Evolutionary conservation across 1,284 basidiomycete species (phyloP), one percentile per base, ranked within the genome.

Genomic region (Abortiporus biennis): DNA sequence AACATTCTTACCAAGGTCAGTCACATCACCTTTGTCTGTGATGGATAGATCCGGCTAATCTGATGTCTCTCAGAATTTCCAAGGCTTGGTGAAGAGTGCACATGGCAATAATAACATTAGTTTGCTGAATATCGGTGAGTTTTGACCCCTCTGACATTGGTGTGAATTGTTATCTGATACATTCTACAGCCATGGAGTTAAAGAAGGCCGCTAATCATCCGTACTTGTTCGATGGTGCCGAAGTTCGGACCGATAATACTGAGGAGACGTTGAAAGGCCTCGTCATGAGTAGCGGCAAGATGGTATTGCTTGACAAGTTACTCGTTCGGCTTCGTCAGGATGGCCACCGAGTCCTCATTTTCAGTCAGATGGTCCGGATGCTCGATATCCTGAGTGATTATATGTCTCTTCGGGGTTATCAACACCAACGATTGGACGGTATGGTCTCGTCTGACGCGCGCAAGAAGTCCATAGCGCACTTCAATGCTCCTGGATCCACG

Each of bases 321-420:
- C 80, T 99, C 16, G 79, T 76, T 21, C 82, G 92, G 40, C 78
- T 99, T 46, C 91, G 90, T 59, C 81, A 81, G 47, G 92, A 94
- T 58, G 91, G 91, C 1, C 95, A 99, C 57, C 89, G 96, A 40
- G 94, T 98, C 36, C 76, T 99, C 50, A 97, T 99, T 60, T 99
- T 99, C 74, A 95, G 92, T 56, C 96, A 99, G 65, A 99, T 99
- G 96, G 95, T 99, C 38, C 85, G 95, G 47, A 92, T 99, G 80
- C 78, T 99, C 30, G 96, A 99, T 65, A 99, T 99, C 61, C 79
- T 99, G 52, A 94, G 89, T 48, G 96, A 99, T 66, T 99, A 98
- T 65, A 93, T 98, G 84, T 69, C 70, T 20, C 69, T 95, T 34
- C 79, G 96, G 34, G 87, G 88, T 27, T 99, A 96, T 59, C 80